Evolutionary conservation across 192 early-diverging fungal species (phyloP), one percentile per base, ranked within the genome.

Genomic region (Umbelopsis vinacea): DNA sequence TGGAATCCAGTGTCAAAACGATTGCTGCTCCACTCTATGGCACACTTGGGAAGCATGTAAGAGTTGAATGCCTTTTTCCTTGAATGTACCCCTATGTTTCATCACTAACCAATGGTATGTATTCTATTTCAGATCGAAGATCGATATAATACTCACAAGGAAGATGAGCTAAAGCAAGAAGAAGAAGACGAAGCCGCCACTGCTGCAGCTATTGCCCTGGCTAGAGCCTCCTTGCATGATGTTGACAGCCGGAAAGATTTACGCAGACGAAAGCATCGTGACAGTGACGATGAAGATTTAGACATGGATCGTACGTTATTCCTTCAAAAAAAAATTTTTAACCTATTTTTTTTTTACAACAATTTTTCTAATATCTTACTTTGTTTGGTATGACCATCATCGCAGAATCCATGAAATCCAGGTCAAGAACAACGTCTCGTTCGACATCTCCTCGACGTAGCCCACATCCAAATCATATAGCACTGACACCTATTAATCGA

Each of bases 11-110:
- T 11, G 89, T 92, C 22, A 88, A 87, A 66, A 85, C 83, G 9
- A 83, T 96, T 69, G 89, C 89, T 71, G 82, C 87, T 73, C 90
- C 91, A 23, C 86, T 97, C 22, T 86, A 89, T 66, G 89, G 88
- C 57, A 91, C 88, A 35, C 82, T 96, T 17, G 91, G 76, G 12
- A 46, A 57, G 33, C 57, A 63, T 63, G 57, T 63, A 17, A 50
- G 48, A n/a, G n/a, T 21, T 8, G 15, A 50, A 50, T 5, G 48
- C 5, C 15, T n/a, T 17, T 17, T 21, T 50, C 5, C 15, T 17
- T 50, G 5, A 6, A 17, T 50, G 29, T 17, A 50, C 48, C n/a
- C 48, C 48, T 50, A n/a, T 50, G 48, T 50, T 21, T 50, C 48
- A 43, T 40, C 40, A 43, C 40, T 43, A 43, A 43, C 40, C 40